These are phyloP conservation scores for Pseudogymnoascus sp. DNA, from an alignment of 2,329 filamentous ascomycete genomes.

Conservation along the genomic window DNA sequence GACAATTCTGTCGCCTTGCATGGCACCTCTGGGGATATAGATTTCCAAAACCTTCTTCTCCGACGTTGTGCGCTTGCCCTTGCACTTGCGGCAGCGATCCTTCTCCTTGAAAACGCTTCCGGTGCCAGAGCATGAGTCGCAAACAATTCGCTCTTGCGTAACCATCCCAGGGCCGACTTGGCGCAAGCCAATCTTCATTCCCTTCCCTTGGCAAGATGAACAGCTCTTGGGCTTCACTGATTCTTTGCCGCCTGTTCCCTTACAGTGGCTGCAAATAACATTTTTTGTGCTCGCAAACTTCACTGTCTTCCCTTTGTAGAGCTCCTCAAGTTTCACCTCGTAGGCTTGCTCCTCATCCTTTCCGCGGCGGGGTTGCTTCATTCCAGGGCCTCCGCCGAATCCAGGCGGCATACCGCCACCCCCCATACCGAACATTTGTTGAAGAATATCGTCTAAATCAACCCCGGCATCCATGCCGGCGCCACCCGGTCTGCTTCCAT, in stretches of 20 bases:
- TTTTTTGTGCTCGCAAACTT: constrained; percentile 96
- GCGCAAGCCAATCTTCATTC: constrained; percentile 67
- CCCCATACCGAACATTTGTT: constrained; percentile 82
- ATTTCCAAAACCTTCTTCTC: constrained; percentile 94
- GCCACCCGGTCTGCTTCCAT: constrained; percentile 57
- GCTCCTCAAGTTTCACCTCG: constrained; percentile 81
- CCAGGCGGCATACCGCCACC: constrained; percentile 37
- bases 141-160: constrained; percentile 69
- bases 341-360: constrained; percentile 85
- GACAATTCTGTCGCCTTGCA: constrained; percentile 81
- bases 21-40: constrained; percentile 83
- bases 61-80: constrained; percentile 77
- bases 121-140: constrained; percentile 75
- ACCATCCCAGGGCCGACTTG: constrained; percentile 83
- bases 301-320: constrained; percentile 98
- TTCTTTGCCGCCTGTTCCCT: constrained; percentile 83
- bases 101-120: constrained; percentile 89
- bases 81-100: constrained; percentile 98
- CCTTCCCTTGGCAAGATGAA: constrained; percentile 74
- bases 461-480: constrained; percentile 57
- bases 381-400: constrained; percentile 33
- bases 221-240: constrained; percentile 80
- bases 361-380: constrained; percentile 59
- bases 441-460: constrained; percentile 86
- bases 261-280: constrained; percentile 78